A percentile compares a stretch with the other conserved stretches of the same genome.
Conservation (phyloP, 495 filamentous ascomycete genomes). For the Aspergillus haitiensis region DNA sequence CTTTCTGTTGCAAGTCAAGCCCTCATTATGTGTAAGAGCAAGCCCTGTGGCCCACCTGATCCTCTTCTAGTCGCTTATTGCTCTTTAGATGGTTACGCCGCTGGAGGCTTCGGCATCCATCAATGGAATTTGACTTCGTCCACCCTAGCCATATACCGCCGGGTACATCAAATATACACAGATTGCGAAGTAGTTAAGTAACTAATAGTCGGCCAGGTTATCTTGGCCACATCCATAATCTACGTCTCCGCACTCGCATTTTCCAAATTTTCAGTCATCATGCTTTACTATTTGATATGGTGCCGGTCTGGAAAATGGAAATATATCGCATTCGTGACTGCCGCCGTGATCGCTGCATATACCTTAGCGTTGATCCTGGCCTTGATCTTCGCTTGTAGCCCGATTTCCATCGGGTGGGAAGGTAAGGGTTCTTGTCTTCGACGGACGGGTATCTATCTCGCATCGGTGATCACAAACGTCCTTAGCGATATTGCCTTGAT, state of each 20-base stretch:
- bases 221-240: constrained; percentile 29
- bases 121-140: constrained; percentile 10
- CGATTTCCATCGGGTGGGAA: constrained; percentile 39
- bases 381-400: constrained; percentile 42
- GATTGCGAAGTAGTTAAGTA: background rate
- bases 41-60: background rate
- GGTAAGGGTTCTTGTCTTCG: constrained; percentile 33
- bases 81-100: constrained; percentile 17
- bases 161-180: constrained; percentile 2
- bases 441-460: constrained; percentile 33
- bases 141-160: constrained; percentile 2
- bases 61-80: constrained; percentile 2
- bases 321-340: constrained; percentile 23
- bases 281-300: constrained; percentile 35
- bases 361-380: constrained; percentile 32
- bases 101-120: constrained; percentile 13
- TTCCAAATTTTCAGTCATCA: constrained; percentile 33
- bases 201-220: constrained; percentile 12
- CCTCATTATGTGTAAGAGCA: constrained; percentile 24
- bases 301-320: constrained; percentile 18
- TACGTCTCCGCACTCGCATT: constrained; percentile 39
- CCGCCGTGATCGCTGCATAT: constrained; percentile 30
- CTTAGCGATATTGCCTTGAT: constrained; percentile 40
- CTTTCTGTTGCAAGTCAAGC: constrained; percentile 28
- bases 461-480: constrained; percentile 41